Evolutionary conservation across 805 yeast species (phyloP).

Genomic region (Lipomyces yamadae): DNA sequence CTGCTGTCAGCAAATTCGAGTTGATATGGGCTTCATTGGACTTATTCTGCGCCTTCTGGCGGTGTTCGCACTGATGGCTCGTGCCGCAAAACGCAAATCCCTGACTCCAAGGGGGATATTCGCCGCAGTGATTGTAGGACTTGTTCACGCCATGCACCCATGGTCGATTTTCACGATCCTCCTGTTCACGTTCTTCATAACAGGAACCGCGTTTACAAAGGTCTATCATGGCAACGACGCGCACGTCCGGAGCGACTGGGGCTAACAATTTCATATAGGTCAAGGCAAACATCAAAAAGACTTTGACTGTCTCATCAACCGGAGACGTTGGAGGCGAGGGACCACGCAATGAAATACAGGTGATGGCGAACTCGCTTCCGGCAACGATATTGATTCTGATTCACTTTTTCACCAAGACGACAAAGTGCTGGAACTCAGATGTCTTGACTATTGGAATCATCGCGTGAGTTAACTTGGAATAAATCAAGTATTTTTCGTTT

Average conservation of each 20-base stretch:
- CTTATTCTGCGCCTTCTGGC: slow-evolving; percentile 12
- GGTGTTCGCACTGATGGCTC: slow-evolving; percentile 27
- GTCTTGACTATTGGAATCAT: slow-evolving; percentile 42
- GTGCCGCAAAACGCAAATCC: slow-evolving; percentile 48
- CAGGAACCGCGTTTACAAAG: slow-evolving; percentile 51
- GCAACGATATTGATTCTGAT: slow-evolving; percentile 48
- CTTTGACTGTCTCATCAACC: slow-evolving; percentile 43
- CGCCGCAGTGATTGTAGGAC: slow-evolving; percentile 49
- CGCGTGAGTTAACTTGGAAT: slow-evolving; percentile 27
- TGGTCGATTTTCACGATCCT: slow-evolving; percentile 46
- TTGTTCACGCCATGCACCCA: slow-evolving; percentile 50
- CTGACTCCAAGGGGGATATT: slow-evolving; percentile 48
- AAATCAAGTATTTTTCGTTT: not conserved
- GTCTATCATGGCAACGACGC: slow-evolving; percentile 9
- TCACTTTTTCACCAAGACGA: slow-evolving; percentile 29
- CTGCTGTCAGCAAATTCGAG: not conserved
- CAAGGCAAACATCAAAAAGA: slow-evolving; percentile 47
- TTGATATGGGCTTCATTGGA: slow-evolving; percentile 12
- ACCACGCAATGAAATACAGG: slow-evolving; percentile 52
- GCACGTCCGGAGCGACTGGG: not conserved
- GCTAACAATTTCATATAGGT: slow-evolving; percentile 24
- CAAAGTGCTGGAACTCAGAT: slow-evolving; percentile 17
- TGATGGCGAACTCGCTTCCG: slow-evolving; percentile 49
- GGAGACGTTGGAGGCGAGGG: slow-evolving; percentile 39
- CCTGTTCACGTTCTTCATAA: slow-evolving; percentile 47